phyloP scores from a whole-genome alignment of 2,329 filamentous ascomycete species.

The Pestalotiopsis sp. region DNA sequence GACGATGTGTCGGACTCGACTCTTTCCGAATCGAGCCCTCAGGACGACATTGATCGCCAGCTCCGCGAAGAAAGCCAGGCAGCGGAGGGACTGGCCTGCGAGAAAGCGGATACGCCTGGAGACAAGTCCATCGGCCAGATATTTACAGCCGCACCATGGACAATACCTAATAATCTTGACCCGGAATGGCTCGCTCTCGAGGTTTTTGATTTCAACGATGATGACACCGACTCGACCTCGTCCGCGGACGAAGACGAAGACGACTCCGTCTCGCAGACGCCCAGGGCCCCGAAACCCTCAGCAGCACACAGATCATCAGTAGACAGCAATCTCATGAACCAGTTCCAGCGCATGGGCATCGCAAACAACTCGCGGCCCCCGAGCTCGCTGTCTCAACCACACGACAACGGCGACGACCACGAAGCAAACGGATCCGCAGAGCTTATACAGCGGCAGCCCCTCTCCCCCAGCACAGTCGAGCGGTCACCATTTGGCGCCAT shows the following conservation, averaged over 20 bases:
- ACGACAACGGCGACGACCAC: neutral
- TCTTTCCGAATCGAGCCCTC: constrained; percentile 33
- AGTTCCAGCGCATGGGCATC: constrained; percentile 44
- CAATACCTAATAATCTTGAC: constrained; percentile 74
- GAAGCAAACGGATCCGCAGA: neutral
- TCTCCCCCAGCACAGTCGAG: constrained; percentile 33
- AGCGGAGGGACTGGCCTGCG: neutral
- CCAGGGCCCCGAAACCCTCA: constrained; percentile 12
- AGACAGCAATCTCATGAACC: constrained; percentile 30
- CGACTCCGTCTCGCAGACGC: constrained; percentile 1
- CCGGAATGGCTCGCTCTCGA: constrained; percentile 92
- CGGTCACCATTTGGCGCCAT: constrained; percentile 54
- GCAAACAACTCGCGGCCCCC: constrained; percentile 30
- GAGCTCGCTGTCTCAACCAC: constrained; percentile 9
- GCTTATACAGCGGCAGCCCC: constrained; percentile 21
- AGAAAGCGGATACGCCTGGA: neutral
- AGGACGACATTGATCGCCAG: constrained; percentile 50
- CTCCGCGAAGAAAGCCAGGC: constrained; percentile 38
- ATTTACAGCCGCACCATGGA: constrained; percentile 41
- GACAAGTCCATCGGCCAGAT: neutral
- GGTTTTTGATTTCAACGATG: constrained; percentile 69
- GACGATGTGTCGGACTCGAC: constrained; percentile 22
- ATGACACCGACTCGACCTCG: constrained; percentile 29
- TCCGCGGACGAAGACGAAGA: constrained; percentile 22
- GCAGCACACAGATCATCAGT: constrained; percentile 21